Conservation (phyloP, 129 eudicot genomes). For the Rutidosis leptorrhynchoides region DNA sequence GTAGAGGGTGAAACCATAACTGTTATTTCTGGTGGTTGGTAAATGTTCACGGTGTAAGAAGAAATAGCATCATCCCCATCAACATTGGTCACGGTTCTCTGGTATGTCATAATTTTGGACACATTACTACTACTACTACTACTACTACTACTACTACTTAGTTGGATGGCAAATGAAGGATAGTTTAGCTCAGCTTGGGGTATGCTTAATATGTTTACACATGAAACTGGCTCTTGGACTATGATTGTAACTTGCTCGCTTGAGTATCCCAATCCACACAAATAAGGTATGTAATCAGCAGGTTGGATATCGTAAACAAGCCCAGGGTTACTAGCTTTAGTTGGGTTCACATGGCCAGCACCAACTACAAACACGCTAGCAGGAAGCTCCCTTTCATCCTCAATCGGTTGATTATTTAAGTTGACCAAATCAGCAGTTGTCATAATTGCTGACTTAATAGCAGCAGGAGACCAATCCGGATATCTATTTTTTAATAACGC, state of each 20-base stretch:
- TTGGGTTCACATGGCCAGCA: constrained; percentile 54
- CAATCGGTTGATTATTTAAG: constrained; percentile 36
- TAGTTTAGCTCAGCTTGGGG: constrained; percentile 43
- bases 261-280: constrained; percentile 49
- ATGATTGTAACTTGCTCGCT: constrained; percentile 23
- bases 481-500: constrained; percentile 45
- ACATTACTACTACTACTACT: too few species aligned
- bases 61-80: constrained; percentile 50
- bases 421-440: constrained; percentile 46
- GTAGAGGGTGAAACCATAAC: constrained; percentile 32
- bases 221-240: constrained; percentile 33
- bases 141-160: too few species aligned
- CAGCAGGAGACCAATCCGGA: constrained; percentile 62
- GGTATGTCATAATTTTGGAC: constrained; percentile 20
- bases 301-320: constrained; percentile 43
- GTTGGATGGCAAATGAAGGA: constrained; percentile 40
- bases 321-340: constrained; percentile 49
- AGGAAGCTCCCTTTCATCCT: constrained; percentile 35
- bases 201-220: constrained; percentile 27
- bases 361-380: constrained; percentile 42
- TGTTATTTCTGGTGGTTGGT: constrained; percentile 21
- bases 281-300: constrained; percentile 38
- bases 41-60: constrained; percentile 22
- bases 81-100: constrained; percentile 53
- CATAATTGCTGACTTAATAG: constrained; percentile 56